A percentile compares a stretch with the other conserved stretches of the same genome.
Evolutionary conservation across 352 stramenopile genomes (phyloP).

Genomic region (Globisporangium cylindrosporum): DNA sequence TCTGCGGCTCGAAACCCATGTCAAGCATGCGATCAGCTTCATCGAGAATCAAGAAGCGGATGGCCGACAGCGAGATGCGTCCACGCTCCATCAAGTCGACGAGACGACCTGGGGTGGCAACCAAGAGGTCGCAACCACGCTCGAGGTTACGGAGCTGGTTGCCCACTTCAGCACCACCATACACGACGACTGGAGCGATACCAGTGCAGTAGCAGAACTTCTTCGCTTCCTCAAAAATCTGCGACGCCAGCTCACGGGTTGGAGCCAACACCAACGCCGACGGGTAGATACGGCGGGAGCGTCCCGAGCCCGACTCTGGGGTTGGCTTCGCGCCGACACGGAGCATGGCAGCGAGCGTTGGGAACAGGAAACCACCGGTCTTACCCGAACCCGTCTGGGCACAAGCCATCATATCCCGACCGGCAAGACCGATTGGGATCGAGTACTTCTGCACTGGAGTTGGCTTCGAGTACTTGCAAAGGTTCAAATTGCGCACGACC

Average conservation of each 20-base stretch:
- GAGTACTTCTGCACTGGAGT: slow-evolving; percentile 99
- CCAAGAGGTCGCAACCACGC: slow-evolving; percentile 95
- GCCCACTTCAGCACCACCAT: slow-evolving; percentile 91
- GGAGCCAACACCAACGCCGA: slow-evolving; percentile 92
- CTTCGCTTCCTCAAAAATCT: slow-evolving; percentile 95
- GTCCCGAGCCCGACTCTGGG: slow-evolving; percentile 45
- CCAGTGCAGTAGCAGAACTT: slow-evolving; percentile 97
- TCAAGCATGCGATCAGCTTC: slow-evolving; percentile 99
- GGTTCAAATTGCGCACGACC: slow-evolving; percentile 89
- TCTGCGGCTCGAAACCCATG: slow-evolving; percentile 99
- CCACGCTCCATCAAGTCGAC: slow-evolving; percentile 96
- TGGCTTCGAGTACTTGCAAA: slow-evolving; percentile 95
- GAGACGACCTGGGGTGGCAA: slow-evolving; percentile 96
- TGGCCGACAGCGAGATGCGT: slow-evolving; percentile 87
- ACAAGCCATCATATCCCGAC: slow-evolving; percentile 99
- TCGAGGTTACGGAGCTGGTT: slow-evolving; percentile 85
- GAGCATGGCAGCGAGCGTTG: slow-evolving; percentile 96
- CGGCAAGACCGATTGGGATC: slow-evolving; percentile 93
- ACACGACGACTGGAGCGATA: slow-evolving; percentile 93
- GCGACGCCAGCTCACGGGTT: slow-evolving; percentile 92
- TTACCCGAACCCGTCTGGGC: slow-evolving; percentile 98
- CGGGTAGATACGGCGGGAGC: slow-evolving; percentile 88
- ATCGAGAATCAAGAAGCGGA: slow-evolving; percentile 97
- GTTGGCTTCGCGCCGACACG: slow-evolving; percentile 62
- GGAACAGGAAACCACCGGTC: slow-evolving; percentile 96